Evolutionary conservation across 352 stramenopile species (phyloP).

Genomic region (Globisporangium paroecandrum): DNA sequence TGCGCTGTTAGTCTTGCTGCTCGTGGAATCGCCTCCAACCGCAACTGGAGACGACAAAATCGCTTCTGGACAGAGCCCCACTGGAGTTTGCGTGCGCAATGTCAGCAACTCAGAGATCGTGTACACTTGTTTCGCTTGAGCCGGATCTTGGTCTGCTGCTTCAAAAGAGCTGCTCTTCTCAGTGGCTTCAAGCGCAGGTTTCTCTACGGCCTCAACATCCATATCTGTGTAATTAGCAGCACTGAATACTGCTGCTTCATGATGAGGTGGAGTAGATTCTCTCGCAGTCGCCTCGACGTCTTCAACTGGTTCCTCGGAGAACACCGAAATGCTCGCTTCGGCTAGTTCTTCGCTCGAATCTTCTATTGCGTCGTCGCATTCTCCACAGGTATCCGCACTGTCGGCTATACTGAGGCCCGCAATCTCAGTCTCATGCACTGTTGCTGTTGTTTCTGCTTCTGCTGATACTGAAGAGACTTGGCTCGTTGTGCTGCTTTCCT

Average conservation of each 20-base stretch:
- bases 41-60: conserved; percentile 13
- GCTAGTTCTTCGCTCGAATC: not conserved
- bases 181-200: not conserved
- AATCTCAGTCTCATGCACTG: not conserved
- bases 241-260: not conserved
- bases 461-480: not conserved
- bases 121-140: conserved; percentile 10
- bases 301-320: not conserved
- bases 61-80: conserved; percentile 4
- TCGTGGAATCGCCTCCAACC: not conserved
- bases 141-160: not conserved
- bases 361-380: not conserved
- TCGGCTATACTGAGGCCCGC: not conserved
- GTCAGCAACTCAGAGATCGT: conserved; percentile 13
- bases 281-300: not conserved
- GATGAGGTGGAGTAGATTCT: not conserved
- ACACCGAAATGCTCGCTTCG: not conserved
- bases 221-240: not conserved
- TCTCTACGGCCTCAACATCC: not conserved
- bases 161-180: not conserved
- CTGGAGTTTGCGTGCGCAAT: not conserved
- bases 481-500: not conserved
- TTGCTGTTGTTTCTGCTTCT: not conserved
- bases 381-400: not conserved
- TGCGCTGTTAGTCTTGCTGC: not conserved